Conservation (phyloP, 495 filamentous ascomycete genomes). For the Penicillium alfredii region DNA sequence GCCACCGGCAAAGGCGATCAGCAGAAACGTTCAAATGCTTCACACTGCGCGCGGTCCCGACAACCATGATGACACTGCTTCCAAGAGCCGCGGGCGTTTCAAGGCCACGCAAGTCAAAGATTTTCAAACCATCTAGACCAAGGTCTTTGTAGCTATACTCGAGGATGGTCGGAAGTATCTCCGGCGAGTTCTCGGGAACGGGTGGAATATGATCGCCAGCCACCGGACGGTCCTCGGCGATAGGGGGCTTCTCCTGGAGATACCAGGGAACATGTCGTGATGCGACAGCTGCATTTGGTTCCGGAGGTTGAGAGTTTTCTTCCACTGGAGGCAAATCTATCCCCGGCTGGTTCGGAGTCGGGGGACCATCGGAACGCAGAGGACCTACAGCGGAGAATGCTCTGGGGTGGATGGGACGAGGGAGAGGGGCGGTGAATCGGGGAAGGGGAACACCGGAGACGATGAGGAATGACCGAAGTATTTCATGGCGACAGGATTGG, state of each 20-base stretch:
- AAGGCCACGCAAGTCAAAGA: conserved; percentile 76
- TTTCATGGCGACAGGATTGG: conserved; percentile 24
- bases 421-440: conserved; percentile 12
- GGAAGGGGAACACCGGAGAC: conserved; percentile 18
- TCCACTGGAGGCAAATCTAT: conserved; percentile 11
- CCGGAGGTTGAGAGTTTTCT: conserved; percentile 4
- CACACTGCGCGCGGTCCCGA: conserved; percentile 89
- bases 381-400: conserved; percentile 21
- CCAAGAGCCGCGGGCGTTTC: conserved; percentile 85
- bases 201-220: conserved; percentile 66
- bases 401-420: conserved; percentile 15
- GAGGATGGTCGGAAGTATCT: conserved; percentile 66
- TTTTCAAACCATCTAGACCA: conserved; percentile 68
- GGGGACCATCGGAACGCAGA: conserved; percentile 19
- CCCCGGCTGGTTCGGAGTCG: conserved; percentile 12
- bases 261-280: conserved; percentile 68
- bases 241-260: conserved; percentile 59
- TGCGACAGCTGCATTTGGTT: conserved; percentile 2
- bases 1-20: conserved; percentile 80
- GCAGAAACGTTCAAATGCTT: conserved; percentile 91
- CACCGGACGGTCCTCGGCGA: conserved; percentile 44
- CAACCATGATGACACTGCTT: conserved; percentile 80
- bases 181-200: conserved; percentile 66
- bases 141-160: conserved; percentile 72
- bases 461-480: conserved; percentile 21